Evolutionary conservation across 768 basidiomycete species (phyloP).

Genomic region (Leucosporidium yakuticum): DNA sequence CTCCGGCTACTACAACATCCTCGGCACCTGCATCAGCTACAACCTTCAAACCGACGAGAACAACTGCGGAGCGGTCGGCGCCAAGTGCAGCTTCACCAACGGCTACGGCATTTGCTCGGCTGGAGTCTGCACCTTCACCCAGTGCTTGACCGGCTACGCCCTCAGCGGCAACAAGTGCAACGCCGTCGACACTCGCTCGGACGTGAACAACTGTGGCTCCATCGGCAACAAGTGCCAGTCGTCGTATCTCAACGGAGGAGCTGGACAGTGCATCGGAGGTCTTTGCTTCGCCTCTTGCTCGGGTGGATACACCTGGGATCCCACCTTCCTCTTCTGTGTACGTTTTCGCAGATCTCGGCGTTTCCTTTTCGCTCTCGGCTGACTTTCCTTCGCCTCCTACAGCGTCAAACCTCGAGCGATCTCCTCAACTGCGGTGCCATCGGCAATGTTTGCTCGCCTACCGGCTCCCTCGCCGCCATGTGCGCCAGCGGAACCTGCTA

Average conservation of each 20-base stretch:
- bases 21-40: background rate
- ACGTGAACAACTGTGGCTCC: constrained; percentile 26
- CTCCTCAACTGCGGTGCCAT: background rate
- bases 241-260: constrained; percentile 17
- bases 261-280: constrained; percentile 7
- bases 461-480: background rate
- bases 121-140: background rate
- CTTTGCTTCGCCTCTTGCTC: constrained; percentile 13
- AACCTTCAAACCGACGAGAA: background rate
- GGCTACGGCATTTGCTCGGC: constrained; percentile 11
- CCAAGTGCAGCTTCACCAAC: constrained; percentile 8
- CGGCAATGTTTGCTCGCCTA: background rate
- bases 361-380: constrained; percentile 8
- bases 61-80: constrained; percentile 10
- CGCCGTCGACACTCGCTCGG: background rate
- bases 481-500: constrained; percentile 15
- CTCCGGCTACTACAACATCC: constrained; percentile 11
- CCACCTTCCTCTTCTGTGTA: constrained; percentile 6
- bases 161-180: background rate
- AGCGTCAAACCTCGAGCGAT: constrained; percentile 9
- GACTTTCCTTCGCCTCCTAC: background rate
- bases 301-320: constrained; percentile 10
- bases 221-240: constrained; percentile 18
- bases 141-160: background rate
- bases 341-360: too few relatives aligned